Base-by-base conservation (phyloP, 768 basidiomycete species). In the Hortiboletus flavorubellus region DNA sequence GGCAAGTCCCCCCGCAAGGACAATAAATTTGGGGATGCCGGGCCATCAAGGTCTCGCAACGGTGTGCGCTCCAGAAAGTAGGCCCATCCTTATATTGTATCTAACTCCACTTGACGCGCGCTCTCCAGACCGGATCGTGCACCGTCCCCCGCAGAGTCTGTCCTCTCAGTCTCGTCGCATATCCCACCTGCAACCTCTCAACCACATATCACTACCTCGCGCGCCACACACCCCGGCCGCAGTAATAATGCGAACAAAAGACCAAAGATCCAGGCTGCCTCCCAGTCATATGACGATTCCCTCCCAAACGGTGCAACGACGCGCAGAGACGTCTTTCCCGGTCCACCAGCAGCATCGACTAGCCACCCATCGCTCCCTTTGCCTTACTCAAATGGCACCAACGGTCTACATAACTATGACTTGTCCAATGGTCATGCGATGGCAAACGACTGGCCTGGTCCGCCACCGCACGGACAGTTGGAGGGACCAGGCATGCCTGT, bases 401-500 rank as follows among this genome's bases (percentile, higher is more conserved):
- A 76, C 59, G 71, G 71, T 54, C 61, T 69, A 15, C 75, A 69
- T 56, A 67, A 66, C 21, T 82, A 77, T 54, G 80, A 80, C 41
- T 67, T 75, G 9, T 37, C 71, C 37, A 64, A 72, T 10, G 59
- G 73, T 30, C 68, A 67, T 54, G 59, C 75, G 12, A 71, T 77
- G 29, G 48, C 65, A 11, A 68, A 55, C 45, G 82, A 82, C 56
- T 84, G 83, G 82, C 72, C 70, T 40, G 75, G 76, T 18, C 78
- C 79, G 11, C 75, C 53, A 57, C 74, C 80, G 6, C 81, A 71
- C 33, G 75, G 80, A 26, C 82, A 82, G 55, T 75, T 90, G 30
- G 87, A 89, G 62, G 89, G 89, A 4, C 89, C 89, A 10, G 89
- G 89, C 1, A 86, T 91, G 84, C 87, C 89, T 12, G 80, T 87